Evolutionary conservation across 768 basidiomycete species (phyloP).

Genomic region (Infundibulicybe gibba): DNA sequence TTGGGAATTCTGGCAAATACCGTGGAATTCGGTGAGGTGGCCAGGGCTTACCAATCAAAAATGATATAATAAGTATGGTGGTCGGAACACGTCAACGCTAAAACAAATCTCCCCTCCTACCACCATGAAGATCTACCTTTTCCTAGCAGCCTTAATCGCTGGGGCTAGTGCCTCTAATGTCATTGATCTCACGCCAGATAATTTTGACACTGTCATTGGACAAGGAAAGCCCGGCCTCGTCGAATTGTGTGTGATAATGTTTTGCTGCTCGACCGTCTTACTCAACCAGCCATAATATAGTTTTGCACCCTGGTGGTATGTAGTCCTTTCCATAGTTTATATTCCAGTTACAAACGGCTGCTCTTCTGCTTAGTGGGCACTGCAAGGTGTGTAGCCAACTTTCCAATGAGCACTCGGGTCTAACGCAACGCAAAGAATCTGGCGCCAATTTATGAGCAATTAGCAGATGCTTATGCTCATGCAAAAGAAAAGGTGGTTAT

Average conservation of each 20-base stretch:
- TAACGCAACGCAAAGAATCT: slow-evolving; percentile 54
- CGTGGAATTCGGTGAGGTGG: too few relatives aligned
- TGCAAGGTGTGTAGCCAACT: slow-evolving; percentile 62
- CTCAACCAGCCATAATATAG: slow-evolving; percentile 29
- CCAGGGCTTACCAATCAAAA: too few relatives aligned
- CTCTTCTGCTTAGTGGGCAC: slow-evolving; percentile 54
- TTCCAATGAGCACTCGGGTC: background rate
- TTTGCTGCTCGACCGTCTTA: slow-evolving; percentile 1
- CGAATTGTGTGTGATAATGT: slow-evolving; percentile 69
- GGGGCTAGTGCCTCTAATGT: slow-evolving; percentile 76
- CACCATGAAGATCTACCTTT: slow-evolving; percentile 57
- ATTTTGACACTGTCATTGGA: slow-evolving; percentile 76
- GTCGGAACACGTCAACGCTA: too few relatives aligned
- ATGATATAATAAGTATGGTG: too few relatives aligned
- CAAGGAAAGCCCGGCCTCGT: slow-evolving; percentile 81
- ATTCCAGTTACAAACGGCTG: background rate
- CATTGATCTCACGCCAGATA: slow-evolving; percentile 67
- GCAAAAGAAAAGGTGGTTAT: slow-evolving; percentile 81
- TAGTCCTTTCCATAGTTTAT: slow-evolving; percentile 1
- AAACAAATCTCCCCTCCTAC: too few relatives aligned
- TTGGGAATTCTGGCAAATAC: too few relatives aligned
- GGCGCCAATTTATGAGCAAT: slow-evolving; percentile 83
- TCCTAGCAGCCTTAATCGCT: slow-evolving; percentile 54
- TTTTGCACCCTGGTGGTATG: slow-evolving; percentile 88
- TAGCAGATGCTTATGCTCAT: slow-evolving; percentile 82